Base-by-base conservation (phyloP, 2,329 filamentous ascomycete species). In the Pseudogymnoascus sp. region DNA sequence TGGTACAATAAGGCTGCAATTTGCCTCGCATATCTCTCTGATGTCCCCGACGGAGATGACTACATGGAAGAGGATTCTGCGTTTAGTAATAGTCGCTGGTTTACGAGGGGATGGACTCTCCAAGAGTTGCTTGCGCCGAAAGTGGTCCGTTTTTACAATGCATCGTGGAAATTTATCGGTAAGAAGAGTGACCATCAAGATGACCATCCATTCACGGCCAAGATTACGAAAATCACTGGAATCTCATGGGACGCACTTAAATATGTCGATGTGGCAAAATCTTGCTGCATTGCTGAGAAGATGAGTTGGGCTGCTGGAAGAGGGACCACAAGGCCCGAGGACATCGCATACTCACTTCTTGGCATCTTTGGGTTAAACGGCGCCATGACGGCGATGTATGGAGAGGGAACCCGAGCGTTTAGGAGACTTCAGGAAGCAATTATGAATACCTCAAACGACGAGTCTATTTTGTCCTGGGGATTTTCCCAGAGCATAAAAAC, bases 281-380 rank as follows among this genome's bases (percentile, higher is more conserved):
- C 4, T 45, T 45, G 40, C 25, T n/a, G 35, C 0, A 39, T 76
- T 48, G 75, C 76, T 0, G 70, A 74, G 35, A 68, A 72, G 0
- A 78, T 79, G 75, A 74, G 73, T 0, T 78, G 76, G 77, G 76
- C 76, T 0, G 68, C 74, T 0, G 55, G 66, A 3, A 68, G 77
- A 0, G 31, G 66, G 1, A 77, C 76, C 0, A 72, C 70, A 0
- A 64, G 74, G 2, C 9, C 55, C 0, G 77, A 80, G 60, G 78
- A 79, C 39, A 69, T 72, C n/a, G 76, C 77, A 0, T 80, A 80
- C 39, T 77, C 72, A 15, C 68, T 80, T 0, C 62, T 80, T 3
- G 78, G 78, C 0, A 68, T 80, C 0, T 79, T 80, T 33, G 68
- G 69, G 0, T 69, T 80, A 27, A 74, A 76, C 37, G 72, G 73